Percentiles rank a stretch among this genome's conserved stretches.
Evolutionary conservation across 2,329 filamentous ascomycete genomes (phyloP).

Genomic region (Diaporthe caulivora): DNA sequence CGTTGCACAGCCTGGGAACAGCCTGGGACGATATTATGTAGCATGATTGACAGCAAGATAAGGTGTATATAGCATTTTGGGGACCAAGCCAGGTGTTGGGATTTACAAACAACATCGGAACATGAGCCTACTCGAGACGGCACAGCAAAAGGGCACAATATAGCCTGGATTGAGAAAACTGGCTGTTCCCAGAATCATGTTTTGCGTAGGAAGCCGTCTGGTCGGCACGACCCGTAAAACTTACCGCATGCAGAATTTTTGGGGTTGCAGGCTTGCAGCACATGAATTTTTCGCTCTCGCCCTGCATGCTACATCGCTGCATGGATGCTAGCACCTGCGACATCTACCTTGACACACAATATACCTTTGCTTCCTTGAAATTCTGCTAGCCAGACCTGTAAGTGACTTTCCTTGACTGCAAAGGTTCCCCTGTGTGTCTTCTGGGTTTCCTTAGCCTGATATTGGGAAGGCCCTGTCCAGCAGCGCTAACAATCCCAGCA

Average conservation of each 20-base stretch:
- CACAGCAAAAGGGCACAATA: not conserved
- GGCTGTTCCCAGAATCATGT: not conserved
- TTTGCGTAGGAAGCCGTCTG: not conserved
- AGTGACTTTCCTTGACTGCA: not conserved
- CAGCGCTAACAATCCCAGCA: constrained; percentile 14
- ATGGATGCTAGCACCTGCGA: constrained; percentile 31
- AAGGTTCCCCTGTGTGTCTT: not conserved
- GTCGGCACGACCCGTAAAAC: constrained; percentile 35
- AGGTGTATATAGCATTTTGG: not conserved
- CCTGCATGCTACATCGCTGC: not conserved
- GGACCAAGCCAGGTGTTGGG: constrained; percentile 2
- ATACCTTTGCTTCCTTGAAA: not conserved
- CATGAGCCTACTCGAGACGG: constrained; percentile 20
- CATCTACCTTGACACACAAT: constrained; percentile 21
- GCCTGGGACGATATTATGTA: not conserved
- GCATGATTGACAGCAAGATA: not conserved
- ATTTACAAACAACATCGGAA: constrained; percentile 20
- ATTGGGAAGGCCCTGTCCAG: not conserved
- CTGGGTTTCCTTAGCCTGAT: not conserved
- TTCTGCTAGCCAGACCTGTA: not conserved
- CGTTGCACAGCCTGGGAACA: constrained; percentile 18
- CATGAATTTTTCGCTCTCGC: constrained; percentile 36
- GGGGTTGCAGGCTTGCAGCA: constrained; percentile 34
- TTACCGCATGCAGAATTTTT: constrained; percentile 34
- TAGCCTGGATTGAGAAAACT: not conserved